A percentile compares a stretch with the other conserved stretches of the same genome.
These are phyloP conservation scores for Aspergillus latus DNA, from an alignment of 2,329 filamentous ascomycete species.

Conservation along the genomic window DNA sequence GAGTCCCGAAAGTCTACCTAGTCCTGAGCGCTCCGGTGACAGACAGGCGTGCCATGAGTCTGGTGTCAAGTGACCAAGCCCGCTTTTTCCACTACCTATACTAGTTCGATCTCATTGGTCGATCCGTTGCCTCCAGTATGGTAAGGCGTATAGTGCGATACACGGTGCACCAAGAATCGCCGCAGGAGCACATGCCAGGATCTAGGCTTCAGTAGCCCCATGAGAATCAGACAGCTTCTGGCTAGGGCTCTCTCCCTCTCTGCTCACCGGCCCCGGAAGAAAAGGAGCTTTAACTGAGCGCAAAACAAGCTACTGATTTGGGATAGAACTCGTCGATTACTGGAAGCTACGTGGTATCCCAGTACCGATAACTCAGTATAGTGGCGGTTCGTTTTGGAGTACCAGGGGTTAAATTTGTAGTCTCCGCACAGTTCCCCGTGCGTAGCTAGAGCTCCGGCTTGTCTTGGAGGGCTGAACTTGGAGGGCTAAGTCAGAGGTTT, in stretches of 20 bases:
- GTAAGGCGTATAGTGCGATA: conserved; percentile 10
- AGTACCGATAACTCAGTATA: not conserved
- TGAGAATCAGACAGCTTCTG: conserved; percentile 3
- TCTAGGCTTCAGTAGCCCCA: conserved; percentile 17
- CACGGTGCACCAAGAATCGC: conserved; percentile 7
- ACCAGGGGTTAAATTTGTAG: not conserved
- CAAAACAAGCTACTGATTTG: conserved; percentile 5
- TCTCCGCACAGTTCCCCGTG: not conserved
- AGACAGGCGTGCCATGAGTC: conserved; percentile 19
- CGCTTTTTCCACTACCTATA: conserved; percentile 34
- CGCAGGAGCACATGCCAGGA: conserved; percentile 10
- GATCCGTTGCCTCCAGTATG: conserved; percentile 13
- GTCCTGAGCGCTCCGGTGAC: conserved; percentile 16
- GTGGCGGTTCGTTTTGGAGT: conserved; percentile 4
- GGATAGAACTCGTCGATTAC: not conserved
- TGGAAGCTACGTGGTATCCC: not conserved
- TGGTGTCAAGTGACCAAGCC: conserved; percentile 42
- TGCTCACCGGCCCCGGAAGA: not conserved
- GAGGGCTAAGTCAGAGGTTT: not conserved
- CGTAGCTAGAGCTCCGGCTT: not conserved
- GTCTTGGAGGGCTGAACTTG: not conserved
- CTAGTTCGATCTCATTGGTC: conserved; percentile 27
- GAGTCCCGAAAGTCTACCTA: not conserved
- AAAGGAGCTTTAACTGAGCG: not conserved
- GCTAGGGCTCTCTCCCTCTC: not conserved